Evolutionary conservation across 2,329 filamentous ascomycete species (phyloP).

Genomic region (Aspergillus pseudoviridinutans): DNA sequence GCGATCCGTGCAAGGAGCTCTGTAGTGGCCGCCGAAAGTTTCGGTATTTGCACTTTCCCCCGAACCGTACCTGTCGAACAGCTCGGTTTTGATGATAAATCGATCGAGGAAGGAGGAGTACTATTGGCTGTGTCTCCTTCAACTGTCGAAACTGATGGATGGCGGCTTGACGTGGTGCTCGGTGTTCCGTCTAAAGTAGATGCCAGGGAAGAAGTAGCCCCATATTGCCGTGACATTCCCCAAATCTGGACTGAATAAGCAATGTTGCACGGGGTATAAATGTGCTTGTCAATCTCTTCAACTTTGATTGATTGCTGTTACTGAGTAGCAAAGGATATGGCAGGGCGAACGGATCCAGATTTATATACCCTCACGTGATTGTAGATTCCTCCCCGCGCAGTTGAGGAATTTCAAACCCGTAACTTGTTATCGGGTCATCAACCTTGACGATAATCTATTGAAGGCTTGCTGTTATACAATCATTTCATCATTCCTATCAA

Average conservation of each 20-base stretch:
- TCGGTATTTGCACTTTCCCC: constrained; percentile 19
- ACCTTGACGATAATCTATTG: not conserved
- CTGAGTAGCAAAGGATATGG: not conserved
- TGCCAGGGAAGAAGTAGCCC: constrained; percentile 16
- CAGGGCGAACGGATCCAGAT: constrained; percentile 19
- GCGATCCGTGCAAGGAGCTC: constrained; percentile 23
- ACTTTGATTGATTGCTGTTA: constrained; percentile 1
- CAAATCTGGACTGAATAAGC: not conserved
- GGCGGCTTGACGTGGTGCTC: constrained; percentile 8
- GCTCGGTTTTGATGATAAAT: constrained; percentile 5
- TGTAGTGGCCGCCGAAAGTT: constrained; percentile 23
- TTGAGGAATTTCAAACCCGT: not conserved
- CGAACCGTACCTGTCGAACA: constrained; percentile 8
- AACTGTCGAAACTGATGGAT: constrained; percentile 10
- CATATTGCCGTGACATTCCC: constrained; percentile 25
- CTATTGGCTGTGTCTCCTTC: not conserved
- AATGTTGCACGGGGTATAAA: not conserved
- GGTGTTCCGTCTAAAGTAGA: constrained; percentile 19
- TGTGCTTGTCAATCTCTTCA: not conserved
- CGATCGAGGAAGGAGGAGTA: constrained; percentile 7
- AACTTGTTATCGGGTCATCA: not conserved
- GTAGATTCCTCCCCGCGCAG: constrained; percentile 8
- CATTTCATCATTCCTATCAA: not conserved
- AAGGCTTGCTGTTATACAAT: not conserved
- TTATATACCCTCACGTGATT: constrained; percentile 30